A percentile compares a stretch with the other conserved stretches of the same genome.
phyloP scores from a whole-genome alignment of 192 early-diverging fungal species.

The Haplosporangium gracile region DNA sequence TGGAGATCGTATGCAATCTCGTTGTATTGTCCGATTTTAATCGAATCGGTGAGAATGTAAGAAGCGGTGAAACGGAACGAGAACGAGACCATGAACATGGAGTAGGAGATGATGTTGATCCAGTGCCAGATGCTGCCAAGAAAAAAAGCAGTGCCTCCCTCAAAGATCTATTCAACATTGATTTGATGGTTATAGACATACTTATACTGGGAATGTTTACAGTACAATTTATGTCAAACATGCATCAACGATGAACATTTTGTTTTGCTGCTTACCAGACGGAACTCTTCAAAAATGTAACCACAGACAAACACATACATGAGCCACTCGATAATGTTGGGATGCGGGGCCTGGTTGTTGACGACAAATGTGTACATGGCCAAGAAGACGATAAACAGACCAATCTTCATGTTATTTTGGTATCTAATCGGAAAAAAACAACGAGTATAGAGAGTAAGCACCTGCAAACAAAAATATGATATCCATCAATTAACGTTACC shows the following conservation, averaged over 20 bases:
- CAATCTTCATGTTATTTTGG: conserved; percentile 52
- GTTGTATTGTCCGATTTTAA: background rate
- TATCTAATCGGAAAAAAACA: conserved; percentile 20
- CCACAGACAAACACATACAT: conserved; percentile 53
- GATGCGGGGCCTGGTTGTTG: conserved; percentile 30
- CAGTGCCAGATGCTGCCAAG: conserved; percentile 56
- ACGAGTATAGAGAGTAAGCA: background rate
- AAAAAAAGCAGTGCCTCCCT: conserved; percentile 56
- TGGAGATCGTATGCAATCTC: conserved; percentile 50
- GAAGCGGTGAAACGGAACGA: conserved; percentile 40
- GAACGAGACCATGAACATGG: conserved; percentile 52
- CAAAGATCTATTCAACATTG: conserved; percentile 36
- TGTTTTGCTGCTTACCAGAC: conserved; percentile 33
- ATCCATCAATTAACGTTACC: background rate
- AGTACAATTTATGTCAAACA: background rate
- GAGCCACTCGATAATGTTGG: conserved; percentile 29
- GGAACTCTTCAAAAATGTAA: conserved; percentile 55
- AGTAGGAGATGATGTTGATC: conserved; percentile 57
- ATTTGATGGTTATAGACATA: background rate
- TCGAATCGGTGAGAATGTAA: conserved; percentile 7
- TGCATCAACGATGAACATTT: background rate
- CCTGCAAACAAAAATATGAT: background rate
- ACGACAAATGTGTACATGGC: conserved; percentile 45
- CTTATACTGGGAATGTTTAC: background rate
- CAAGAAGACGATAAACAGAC: conserved; percentile 46